Percentiles rank a stretch among this genome's conserved stretches.
Conservation (phyloP, 768 basidiomycete species). For the Auricularia heimuer region DNA sequence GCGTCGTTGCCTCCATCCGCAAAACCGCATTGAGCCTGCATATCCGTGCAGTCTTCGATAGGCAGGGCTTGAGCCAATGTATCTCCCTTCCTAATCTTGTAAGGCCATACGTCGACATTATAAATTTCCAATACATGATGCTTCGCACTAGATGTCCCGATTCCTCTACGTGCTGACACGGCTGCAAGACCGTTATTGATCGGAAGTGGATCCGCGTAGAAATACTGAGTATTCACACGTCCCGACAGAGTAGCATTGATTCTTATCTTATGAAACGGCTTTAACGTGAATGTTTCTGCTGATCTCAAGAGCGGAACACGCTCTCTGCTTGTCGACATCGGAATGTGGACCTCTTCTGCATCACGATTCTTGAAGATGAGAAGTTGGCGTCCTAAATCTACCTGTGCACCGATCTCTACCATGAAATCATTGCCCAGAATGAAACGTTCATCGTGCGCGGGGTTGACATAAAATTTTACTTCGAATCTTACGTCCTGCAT, state of each 20-base stretch:
- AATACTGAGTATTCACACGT: background rate
- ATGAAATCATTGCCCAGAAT: background rate
- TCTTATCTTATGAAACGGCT: background rate
- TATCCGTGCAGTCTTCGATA: background rate
- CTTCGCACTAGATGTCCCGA: background rate
- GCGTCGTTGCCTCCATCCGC: too few species aligned
- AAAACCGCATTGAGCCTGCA: background rate
- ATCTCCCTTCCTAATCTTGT: background rate
- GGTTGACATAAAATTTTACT: background rate
- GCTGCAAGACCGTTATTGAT: background rate
- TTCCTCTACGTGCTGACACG: background rate
- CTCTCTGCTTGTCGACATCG: background rate
- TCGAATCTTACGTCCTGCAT: background rate
- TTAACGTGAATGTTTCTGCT: background rate
- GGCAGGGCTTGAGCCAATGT: background rate
- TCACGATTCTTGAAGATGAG: background rate
- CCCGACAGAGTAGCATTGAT: background rate
- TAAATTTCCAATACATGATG: background rate
- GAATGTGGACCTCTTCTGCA: background rate
- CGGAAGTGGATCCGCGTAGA: background rate
- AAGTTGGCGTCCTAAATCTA: background rate
- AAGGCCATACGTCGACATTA: background rate
- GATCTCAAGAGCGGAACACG: background rate
- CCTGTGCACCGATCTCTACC: background rate
- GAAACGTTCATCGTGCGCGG: background rate